Conservation (phyloP, 331 rosid species). For the Stylosanthes scabra region DNA sequence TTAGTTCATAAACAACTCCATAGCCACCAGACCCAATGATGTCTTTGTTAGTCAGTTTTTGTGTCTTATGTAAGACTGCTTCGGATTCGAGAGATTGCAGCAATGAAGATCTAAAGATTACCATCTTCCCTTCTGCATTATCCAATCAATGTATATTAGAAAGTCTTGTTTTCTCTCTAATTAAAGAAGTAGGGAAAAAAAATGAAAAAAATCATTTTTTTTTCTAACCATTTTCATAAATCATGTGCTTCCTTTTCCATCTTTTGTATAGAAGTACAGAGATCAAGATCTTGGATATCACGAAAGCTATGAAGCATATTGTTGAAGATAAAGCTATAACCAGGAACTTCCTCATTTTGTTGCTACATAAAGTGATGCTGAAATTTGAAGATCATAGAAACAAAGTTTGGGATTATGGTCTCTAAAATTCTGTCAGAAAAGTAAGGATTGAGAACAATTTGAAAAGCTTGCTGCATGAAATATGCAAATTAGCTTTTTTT, state of each 20-base stretch:
- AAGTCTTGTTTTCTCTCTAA: slow-evolving; percentile 11
- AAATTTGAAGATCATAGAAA: slow-evolving; percentile 36
- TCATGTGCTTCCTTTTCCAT: slow-evolving; percentile 79
- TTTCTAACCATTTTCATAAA: slow-evolving; percentile 55
- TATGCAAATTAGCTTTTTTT: slow-evolving; percentile 6
- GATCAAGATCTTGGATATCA: slow-evolving; percentile 77
- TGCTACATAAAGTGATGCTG: slow-evolving; percentile 38
- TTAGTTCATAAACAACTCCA: slow-evolving; percentile 79
- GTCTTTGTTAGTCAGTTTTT: slow-evolving; percentile 76
- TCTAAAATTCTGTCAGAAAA: not conserved
- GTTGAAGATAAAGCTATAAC: slow-evolving; percentile 67
- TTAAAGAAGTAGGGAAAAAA: not conserved
- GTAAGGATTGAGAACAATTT: not conserved
- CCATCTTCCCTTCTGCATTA: slow-evolving; percentile 81
- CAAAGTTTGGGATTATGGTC: slow-evolving; percentile 11
- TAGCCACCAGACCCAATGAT: slow-evolving; percentile 85
- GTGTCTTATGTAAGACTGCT: slow-evolving; percentile 62
- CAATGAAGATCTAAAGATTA: slow-evolving; percentile 68
- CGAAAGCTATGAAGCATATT: slow-evolving; percentile 66
- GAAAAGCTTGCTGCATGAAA: slow-evolving; percentile 27
- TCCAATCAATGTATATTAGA: slow-evolving; percentile 35
- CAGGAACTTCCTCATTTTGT: slow-evolving; percentile 57
- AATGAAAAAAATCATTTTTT: not conserved
- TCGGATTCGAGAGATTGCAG: slow-evolving; percentile 64
- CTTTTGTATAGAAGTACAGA: slow-evolving; percentile 80